Percentiles rank a stretch among this genome's conserved stretches.
Evolutionary conservation across 352 stramenopile genomes (phyloP).

Genomic region (Phytophthora pini): DNA sequence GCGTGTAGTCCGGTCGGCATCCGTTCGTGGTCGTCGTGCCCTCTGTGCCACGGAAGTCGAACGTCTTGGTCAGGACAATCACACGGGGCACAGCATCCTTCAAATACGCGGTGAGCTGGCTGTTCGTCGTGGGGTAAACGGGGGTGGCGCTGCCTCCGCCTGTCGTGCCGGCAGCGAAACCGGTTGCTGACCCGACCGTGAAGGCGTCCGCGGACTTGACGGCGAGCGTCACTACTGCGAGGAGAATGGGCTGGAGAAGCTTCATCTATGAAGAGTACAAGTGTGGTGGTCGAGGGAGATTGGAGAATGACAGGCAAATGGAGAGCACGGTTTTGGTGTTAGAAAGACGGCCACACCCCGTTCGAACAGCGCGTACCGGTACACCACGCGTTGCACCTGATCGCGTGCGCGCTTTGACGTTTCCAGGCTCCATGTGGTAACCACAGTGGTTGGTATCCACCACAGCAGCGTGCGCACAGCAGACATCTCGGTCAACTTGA

Average conservation of each 20-base stretch:
- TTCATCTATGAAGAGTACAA: background rate
- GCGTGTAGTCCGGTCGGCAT: slow-evolving; percentile 35
- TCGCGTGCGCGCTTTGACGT: background rate
- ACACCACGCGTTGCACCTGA: background rate
- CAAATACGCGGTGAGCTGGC: slow-evolving; percentile 40
- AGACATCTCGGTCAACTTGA: slow-evolving; percentile 1
- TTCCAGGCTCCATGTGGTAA: background rate
- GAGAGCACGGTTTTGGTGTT: background rate
- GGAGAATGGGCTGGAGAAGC: slow-evolving; percentile 10
- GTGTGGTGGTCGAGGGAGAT: background rate
- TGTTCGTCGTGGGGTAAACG: slow-evolving; percentile 39
- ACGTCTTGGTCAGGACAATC: slow-evolving; percentile 41
- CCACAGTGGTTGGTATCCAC: no score
- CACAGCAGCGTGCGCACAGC: no score
- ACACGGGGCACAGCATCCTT: slow-evolving; percentile 28
- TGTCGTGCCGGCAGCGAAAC: slow-evolving; percentile 34
- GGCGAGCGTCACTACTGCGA: slow-evolving; percentile 3
- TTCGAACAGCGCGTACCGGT: slow-evolving; percentile 1
- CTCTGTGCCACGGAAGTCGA: slow-evolving; percentile 47
- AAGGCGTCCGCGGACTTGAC: slow-evolving; percentile 16
- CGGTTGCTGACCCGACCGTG: slow-evolving; percentile 26
- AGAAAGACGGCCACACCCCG: slow-evolving; percentile 1
- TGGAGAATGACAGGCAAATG: background rate
- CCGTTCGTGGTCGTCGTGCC: slow-evolving; percentile 41
- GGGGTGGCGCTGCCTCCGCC: slow-evolving; percentile 34